A percentile compares a stretch with the other conserved stretches of the same genome.
Evolutionary conservation across 2,329 filamentous ascomycete species (phyloP).

Genomic region (Hymenoscyphus salicellus): DNA sequence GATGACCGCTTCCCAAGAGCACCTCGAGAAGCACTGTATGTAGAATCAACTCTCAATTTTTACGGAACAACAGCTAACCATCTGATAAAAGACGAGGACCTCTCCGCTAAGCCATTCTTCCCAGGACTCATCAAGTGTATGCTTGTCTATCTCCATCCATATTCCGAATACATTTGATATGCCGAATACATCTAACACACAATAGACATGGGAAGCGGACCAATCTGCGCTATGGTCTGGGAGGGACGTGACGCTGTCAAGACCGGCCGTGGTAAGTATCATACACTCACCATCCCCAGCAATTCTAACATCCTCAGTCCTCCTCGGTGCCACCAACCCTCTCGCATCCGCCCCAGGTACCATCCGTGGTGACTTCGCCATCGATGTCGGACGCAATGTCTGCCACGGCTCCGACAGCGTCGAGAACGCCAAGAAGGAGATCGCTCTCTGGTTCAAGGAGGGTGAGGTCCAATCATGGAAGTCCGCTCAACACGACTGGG

Average conservation of each 20-base stretch:
- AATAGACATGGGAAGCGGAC: conserved; percentile 91
- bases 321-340: conserved; percentile 99
- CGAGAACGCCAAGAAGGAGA: conserved; percentile 99
- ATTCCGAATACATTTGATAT: conserved; percentile 15
- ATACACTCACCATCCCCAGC: too few species aligned
- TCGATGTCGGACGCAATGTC: conserved; percentile 94
- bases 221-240: conserved; percentile 99
- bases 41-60: conserved; percentile 35
- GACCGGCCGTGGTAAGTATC: conserved; percentile 79
- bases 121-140: conserved; percentile 84
- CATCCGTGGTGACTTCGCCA: conserved; percentile 91
- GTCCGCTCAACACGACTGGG: conserved; percentile 81
- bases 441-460: conserved; percentile 94
- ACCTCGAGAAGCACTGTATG: conserved; percentile 94
- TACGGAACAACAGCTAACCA: neutral
- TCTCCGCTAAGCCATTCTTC: conserved; percentile 96
- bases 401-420: conserved; percentile 99
- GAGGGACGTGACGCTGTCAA: conserved; percentile 98
- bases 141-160: conserved; percentile 36
- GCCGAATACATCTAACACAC: conserved; percentile 27
- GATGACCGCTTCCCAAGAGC: conserved; percentile 79
- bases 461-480: conserved; percentile 84
- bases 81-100: conserved; percentile 65
- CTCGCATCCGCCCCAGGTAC: conserved; percentile 90
- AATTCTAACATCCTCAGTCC: conserved; percentile 43